phyloP scores from a whole-genome alignment of 139 green algal species.

The Chlamydomonas sp. region DNA sequence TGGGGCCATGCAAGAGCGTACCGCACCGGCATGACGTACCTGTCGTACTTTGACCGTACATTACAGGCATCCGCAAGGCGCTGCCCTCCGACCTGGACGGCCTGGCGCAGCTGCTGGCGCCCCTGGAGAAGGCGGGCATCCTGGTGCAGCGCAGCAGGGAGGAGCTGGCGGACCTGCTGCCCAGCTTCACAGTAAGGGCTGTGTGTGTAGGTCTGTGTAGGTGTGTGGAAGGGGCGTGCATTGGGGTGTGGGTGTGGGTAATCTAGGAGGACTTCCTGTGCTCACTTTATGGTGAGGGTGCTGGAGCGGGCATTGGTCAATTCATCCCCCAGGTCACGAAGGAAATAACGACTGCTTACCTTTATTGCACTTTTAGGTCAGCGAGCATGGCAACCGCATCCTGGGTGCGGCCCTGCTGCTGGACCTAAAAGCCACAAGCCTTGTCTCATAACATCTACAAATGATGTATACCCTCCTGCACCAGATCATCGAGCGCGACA shows the following conservation, averaged over 20 bases:
- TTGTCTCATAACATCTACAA: no score
- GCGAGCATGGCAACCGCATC: slow-evolving; percentile 72
- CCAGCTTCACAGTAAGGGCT: slow-evolving; percentile 73
- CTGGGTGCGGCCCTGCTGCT: slow-evolving; percentile 85
- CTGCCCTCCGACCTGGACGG: slow-evolving; percentile 63
- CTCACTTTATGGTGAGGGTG: no score
- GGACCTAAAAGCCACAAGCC: slow-evolving; percentile 58
- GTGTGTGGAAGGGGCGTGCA: not conserved
- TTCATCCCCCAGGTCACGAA: no score
- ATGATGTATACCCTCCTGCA: not conserved
- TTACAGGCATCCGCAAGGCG: slow-evolving; percentile 82
- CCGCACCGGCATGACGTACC: no score
- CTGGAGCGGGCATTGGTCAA: no score
- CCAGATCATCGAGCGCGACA: slow-evolving; percentile 65
- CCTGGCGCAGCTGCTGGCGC: slow-evolving; percentile 71
- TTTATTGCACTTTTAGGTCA: slow-evolving; percentile 12
- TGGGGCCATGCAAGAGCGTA: no score
- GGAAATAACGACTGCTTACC: no score
- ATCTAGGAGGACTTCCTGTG: no score
- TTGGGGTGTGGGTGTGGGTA: no score
- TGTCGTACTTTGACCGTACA: no score
- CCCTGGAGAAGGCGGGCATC: slow-evolving; percentile 72
- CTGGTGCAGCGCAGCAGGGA: slow-evolving; percentile 65
- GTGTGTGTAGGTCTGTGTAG: not conserved
- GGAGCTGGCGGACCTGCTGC: slow-evolving; percentile 58